Evolutionary conservation across 2,329 filamentous ascomycete genomes (phyloP).

Genomic region (Coniochaeta pulveracea): DNA sequence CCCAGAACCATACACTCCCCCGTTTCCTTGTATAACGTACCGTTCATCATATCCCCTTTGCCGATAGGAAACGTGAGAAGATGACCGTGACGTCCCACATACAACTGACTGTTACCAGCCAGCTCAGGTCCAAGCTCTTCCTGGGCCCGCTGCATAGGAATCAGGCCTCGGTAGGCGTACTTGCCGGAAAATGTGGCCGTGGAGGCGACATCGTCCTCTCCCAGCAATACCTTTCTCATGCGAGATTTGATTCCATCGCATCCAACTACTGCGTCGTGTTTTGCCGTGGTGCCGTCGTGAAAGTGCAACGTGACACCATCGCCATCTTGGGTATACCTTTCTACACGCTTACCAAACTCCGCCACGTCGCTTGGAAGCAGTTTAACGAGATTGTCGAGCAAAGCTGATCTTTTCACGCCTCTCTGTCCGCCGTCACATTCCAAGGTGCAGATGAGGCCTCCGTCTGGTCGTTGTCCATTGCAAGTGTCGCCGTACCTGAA

Average conservation of each 20-base stretch:
- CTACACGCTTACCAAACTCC: conserved; percentile 16
- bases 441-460: conserved; percentile 8
- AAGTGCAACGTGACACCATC: conserved; percentile 11
- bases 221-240: conserved; percentile 39
- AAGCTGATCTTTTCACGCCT: too few relatives aligned
- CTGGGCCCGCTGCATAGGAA: conserved; percentile 39
- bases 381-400: conserved; percentile 15
- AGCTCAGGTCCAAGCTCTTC: conserved; percentile 31
- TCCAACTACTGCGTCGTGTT: conserved; percentile 30
- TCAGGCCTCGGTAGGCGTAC: conserved; percentile 40
- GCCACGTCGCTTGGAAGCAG: conserved; percentile 11
- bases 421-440: conserved; percentile 14
- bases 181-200: conserved; percentile 40
- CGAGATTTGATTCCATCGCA: conserved; percentile 52
- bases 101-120: conserved; percentile 15
- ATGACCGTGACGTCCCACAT: conserved; percentile 42
- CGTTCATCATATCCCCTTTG: conserved; percentile 41
- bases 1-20: conserved; percentile 28
- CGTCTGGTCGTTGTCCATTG: conserved; percentile 11
- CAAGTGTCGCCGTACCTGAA: conserved; percentile 13
- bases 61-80: conserved; percentile 50
- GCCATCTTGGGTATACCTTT: conserved; percentile 15
- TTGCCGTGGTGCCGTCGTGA: conserved; percentile 15
- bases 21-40: too few relatives aligned
- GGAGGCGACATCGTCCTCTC: conserved; percentile 25